Conservation (phyloP, 352 stramenopile genomes). For the Saprolegnia parasitica region DNA sequence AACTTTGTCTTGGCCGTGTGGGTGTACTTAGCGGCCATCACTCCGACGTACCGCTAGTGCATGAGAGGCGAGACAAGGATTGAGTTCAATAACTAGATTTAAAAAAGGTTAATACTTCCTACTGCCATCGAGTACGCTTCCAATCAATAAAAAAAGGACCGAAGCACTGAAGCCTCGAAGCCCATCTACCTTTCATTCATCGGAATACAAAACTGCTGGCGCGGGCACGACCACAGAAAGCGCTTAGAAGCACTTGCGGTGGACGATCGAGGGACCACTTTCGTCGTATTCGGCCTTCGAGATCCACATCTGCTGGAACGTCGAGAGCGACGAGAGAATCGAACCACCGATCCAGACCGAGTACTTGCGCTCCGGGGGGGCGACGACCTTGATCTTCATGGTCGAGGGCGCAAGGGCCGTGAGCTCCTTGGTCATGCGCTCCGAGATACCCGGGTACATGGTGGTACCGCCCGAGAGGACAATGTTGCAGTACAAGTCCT, state of each 20-base stretch:
- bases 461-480: slow-evolving; percentile 95
- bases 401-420: slow-evolving; percentile 79
- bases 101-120: background rate
- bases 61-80: background rate
- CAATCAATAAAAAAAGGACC: background rate
- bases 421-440: slow-evolving; percentile 93
- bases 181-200: background rate
- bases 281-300: slow-evolving; percentile 97
- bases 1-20: slow-evolving; percentile 89
- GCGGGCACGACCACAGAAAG: background rate
- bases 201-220: slow-evolving; percentile 1
- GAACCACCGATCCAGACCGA: slow-evolving; percentile 97
- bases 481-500: slow-evolving; percentile 95
- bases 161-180: slow-evolving; percentile 29
- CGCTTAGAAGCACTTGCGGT: slow-evolving; percentile 93
- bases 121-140: background rate
- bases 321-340: slow-evolving; percentile 95
- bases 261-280: slow-evolving; percentile 93
- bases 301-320: slow-evolving; percentile 99
- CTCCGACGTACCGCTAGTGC: background rate
- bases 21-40: slow-evolving; percentile 86
- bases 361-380: slow-evolving; percentile 92
- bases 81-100: slow-evolving; percentile 2
- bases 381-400: slow-evolving; percentile 97
- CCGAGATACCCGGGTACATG: slow-evolving; percentile 93